Evolutionary conservation across 495 filamentous ascomycete species (phyloP).

Genomic region (Amniculicola lignicola): DNA sequence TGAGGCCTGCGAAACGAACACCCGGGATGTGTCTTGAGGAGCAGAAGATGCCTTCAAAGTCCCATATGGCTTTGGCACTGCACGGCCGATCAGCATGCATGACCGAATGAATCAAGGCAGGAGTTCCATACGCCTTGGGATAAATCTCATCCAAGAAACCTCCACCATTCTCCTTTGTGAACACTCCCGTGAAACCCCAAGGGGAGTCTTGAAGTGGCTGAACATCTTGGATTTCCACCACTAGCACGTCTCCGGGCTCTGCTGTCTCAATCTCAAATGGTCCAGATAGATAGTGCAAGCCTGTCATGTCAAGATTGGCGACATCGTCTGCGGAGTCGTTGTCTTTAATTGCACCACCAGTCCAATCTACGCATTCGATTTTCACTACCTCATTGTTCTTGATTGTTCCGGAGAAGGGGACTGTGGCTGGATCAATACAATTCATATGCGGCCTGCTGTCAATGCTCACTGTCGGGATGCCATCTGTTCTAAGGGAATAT

Average conservation of each 20-base stretch:
- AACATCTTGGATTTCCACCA: conserved; percentile 94
- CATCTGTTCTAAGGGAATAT: conserved; percentile 68
- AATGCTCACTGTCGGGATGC: conserved; percentile 78
- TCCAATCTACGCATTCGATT: conserved; percentile 88
- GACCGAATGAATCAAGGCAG: too few species aligned
- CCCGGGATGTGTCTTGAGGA: conserved; percentile 82
- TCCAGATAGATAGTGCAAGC: conserved; percentile 82
- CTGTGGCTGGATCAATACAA: conserved; percentile 44
- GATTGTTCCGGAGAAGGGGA: conserved; percentile 73
- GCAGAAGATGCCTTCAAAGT: conserved; percentile 94
- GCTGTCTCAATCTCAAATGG: conserved; percentile 89
- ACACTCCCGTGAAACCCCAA: conserved; percentile 91
- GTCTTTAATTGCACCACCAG: conserved; percentile 81
- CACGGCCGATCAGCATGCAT: too few species aligned
- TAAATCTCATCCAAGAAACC: conserved; percentile 91
- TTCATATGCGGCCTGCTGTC: neutral
- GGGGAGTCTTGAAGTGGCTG: conserved; percentile 83
- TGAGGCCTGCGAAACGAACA: conserved; percentile 52
- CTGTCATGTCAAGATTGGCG: conserved; percentile 77
- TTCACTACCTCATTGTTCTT: conserved; percentile 86
- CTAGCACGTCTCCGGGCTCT: conserved; percentile 78
- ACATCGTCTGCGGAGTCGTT: conserved; percentile 88
- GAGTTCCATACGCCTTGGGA: conserved; percentile 51
- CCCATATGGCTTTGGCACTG: conserved; percentile 95
- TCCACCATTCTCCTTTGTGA: conserved; percentile 78